Base-by-base conservation (phyloP, 164 flowering plant species). In the Dillenia suffruticosa region DNA sequence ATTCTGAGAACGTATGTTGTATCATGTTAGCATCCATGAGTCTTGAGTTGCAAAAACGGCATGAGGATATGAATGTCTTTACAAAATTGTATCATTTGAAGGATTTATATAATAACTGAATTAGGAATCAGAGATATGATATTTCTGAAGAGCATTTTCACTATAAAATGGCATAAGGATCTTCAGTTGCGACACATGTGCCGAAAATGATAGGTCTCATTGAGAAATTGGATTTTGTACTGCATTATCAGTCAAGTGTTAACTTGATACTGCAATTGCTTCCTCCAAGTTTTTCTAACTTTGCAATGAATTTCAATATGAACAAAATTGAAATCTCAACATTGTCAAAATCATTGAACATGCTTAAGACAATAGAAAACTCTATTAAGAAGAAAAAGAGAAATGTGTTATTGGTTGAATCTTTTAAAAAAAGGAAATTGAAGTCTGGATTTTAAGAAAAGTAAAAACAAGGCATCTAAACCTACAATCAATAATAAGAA, bases 61-160 rank as follows among this genome's bases (percentile, higher is more conserved):
- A 63, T 51, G 65, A 53, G 58, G 7, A 52, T 7, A 63, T 63
- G 64, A 32, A 52, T 53, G 58, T 9, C 53, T 19, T 10, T 43
- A 9, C 10, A 5, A 53, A 53, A 11, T 9, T 51, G 2, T 0
- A 26, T 1, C 3, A 26, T 26, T 26, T 26, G 40, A 2, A 26
- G 40, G 40, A 3, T 1, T 26, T 26, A 5, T 26, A 1, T 26
- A 5, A 26, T 2, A 26, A 24, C 2, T 2, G 40, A 26, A 5
- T 49, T 16, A 9, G 58, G 22, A 9, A 9, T 8, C 26, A 63
- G 49, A 52, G 58, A 16, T 46, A 8, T 48, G 51, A 59, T 9
- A 46, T 13, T 10, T n/a, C 24, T 19, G 0, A 48, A 22, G 58
- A 11, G 3, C 40, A 2, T 2, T 26, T 26, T 26, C 40, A 26